Percentiles rank a stretch among this genome's conserved stretches.
These are phyloP conservation scores for Arabis alpina DNA, from an alignment of 345 rosid genomes.

Conservation along the genomic window DNA sequence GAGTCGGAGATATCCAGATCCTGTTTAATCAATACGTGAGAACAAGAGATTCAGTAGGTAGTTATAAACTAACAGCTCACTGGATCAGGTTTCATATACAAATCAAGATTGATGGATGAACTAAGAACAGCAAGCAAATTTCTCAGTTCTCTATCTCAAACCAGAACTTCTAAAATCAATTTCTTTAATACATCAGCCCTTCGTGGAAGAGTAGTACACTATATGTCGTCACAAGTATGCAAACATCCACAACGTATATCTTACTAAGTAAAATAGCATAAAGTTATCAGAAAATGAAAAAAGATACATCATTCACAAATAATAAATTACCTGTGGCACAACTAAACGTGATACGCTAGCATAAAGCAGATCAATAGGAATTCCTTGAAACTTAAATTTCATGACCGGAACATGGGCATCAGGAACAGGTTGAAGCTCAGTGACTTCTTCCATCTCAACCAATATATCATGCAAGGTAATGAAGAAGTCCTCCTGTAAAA, in stretches of 20 bases:
- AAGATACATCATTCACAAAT: not conserved
- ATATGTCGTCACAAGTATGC: not conserved
- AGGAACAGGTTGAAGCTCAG: conserved; percentile 92
- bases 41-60: conserved; percentile 23
- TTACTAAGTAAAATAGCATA: not conserved
- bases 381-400: conserved; percentile 93
- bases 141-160: not conserved
- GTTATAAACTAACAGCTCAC: conserved; percentile 2
- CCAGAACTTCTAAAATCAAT: not conserved
- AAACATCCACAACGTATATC: conserved; percentile 1
- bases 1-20: conserved; percentile 80
- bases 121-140: not conserved
- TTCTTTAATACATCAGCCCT: not conserved
- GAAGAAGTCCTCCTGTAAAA: conserved; percentile 83
- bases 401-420: conserved; percentile 97
- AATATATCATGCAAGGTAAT: conserved; percentile 65
- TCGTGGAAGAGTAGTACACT: not conserved
- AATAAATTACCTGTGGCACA: conserved; percentile 78
- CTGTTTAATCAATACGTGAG: conserved; percentile 47
- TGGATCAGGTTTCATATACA: not conserved
- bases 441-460: conserved; percentile 79
- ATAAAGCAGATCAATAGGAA: conserved; percentile 90
- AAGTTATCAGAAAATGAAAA: conserved; percentile 11
- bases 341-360: conserved; percentile 82
- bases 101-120: not conserved